phyloP scores from a whole-genome alignment of 1,284 basidiomycete genomes.

The Pyrrhoderma lamaoense region DNA sequence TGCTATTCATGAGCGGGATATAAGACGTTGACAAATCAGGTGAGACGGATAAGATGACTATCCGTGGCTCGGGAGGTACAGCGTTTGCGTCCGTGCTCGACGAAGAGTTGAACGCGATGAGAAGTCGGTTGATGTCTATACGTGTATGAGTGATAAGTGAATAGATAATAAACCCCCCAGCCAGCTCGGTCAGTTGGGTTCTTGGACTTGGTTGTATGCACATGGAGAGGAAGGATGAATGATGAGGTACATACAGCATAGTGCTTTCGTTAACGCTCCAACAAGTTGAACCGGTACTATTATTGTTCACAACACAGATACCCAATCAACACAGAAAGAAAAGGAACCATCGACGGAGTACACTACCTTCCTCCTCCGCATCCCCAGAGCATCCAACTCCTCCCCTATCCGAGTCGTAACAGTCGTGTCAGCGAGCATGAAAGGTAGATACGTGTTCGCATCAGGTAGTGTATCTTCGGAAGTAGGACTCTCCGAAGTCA shows the following conservation, averaged over 20 bases:
- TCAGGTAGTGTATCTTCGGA: constrained; percentile 42
- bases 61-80: constrained; percentile 65
- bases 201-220: no score
- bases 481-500: constrained; percentile 8
- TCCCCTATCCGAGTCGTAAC: constrained; percentile 57
- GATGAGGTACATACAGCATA: constrained; percentile 72
- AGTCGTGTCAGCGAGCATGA: constrained; percentile 64
- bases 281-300: constrained; percentile 70
- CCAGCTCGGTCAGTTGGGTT: no score
- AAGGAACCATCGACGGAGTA: constrained; percentile 1
- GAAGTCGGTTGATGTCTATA: constrained; percentile 79
- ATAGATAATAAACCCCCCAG: not conserved
- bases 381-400: constrained; percentile 50
- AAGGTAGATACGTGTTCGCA: constrained; percentile 78
- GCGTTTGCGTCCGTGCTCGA: constrained; percentile 33
- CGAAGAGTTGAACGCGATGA: constrained; percentile 33
- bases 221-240: no score
- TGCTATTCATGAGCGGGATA: constrained; percentile 98
- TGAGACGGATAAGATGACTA: constrained; percentile 89
- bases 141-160: constrained; percentile 8
- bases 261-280: constrained; percentile 78
- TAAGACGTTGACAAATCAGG: constrained; percentile 83
- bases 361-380: constrained; percentile 42
- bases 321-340: no score
- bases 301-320: no score